A percentile compares a stretch with the other conserved stretches of the same genome.
phyloP scores from a whole-genome alignment of 768 basidiomycete species.

The Ephemerocybe angulata region DNA sequence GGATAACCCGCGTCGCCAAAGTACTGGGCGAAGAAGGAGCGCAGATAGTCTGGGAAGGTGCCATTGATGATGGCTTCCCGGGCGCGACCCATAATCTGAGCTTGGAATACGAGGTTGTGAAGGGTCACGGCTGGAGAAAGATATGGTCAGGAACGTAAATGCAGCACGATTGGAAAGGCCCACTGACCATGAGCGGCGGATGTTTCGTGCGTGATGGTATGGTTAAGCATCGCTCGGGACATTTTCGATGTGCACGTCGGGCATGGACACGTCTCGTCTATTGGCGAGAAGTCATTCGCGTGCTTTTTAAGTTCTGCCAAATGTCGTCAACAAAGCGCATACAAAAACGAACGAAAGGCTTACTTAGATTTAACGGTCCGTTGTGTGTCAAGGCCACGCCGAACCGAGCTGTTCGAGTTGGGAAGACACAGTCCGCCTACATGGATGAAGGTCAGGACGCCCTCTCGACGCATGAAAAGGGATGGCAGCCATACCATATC shows the following conservation, averaged over 20 bases:
- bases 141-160: conserved; percentile 4
- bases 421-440: conserved; percentile 88
- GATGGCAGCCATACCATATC: conserved; percentile 71
- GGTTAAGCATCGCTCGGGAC: conserved; percentile 73
- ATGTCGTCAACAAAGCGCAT: neutral
- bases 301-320: conserved; percentile 65
- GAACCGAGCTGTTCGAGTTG: conserved; percentile 88
- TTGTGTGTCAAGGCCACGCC: conserved; percentile 81
- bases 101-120: conserved; percentile 85
- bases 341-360: conserved; percentile 14
- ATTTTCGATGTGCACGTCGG: conserved; percentile 72
- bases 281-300: conserved; percentile 61
- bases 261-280: conserved; percentile 78
- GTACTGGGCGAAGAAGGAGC: conserved; percentile 71
- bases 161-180: neutral
- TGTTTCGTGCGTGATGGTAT: conserved; percentile 75
- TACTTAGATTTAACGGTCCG: conserved; percentile 83
- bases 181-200: conserved; percentile 76
- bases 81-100: conserved; percentile 81
- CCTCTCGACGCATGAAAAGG: no score
- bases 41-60: conserved; percentile 74
- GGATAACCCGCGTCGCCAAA: conserved; percentile 79
- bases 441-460: conserved; percentile 25
- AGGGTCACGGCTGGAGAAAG: conserved; percentile 62
- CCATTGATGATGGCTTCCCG: conserved; percentile 77